Conservation (phyloP, 495 filamentous ascomycete species). For the Daldinia childiae region DNA sequence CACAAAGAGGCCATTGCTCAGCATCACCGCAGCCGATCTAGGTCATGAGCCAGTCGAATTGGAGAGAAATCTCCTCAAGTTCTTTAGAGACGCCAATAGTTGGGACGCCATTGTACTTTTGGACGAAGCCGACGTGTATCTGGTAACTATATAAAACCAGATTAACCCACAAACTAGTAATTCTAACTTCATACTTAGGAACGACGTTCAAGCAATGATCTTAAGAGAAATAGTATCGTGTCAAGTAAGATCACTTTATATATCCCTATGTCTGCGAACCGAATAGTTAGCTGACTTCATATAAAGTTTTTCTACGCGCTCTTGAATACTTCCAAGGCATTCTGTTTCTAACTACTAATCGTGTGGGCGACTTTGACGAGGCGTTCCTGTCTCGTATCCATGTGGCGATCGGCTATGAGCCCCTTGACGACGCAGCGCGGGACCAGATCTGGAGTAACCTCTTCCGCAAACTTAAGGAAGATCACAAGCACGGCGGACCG, state of each 20-base stretch:
- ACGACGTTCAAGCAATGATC: slow-evolving; percentile 15
- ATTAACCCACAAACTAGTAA: no score
- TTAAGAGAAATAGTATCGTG: slow-evolving; percentile 15
- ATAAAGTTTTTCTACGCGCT: slow-evolving; percentile 11
- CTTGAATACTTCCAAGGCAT: slow-evolving; percentile 26
- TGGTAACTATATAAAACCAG: not conserved
- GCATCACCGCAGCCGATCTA: slow-evolving; percentile 21
- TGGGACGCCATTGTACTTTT: slow-evolving; percentile 24
- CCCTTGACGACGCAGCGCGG: not conserved
- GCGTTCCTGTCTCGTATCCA: slow-evolving; percentile 23
- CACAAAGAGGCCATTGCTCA: slow-evolving; percentile 12
- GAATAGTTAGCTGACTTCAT: not conserved
- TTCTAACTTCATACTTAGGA: not conserved
- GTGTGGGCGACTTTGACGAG: slow-evolving; percentile 24
- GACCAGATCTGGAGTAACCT: slow-evolving; percentile 20
- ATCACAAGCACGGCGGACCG: slow-evolving; percentile 11
- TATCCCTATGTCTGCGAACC: not conserved
- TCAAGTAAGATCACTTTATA: not conserved
- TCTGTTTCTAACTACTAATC: slow-evolving; percentile 20
- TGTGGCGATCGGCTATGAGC: slow-evolving; percentile 16
- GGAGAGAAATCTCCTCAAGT: slow-evolving; percentile 11
- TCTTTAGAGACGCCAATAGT: slow-evolving; percentile 7
- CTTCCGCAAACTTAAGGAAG: slow-evolving; percentile 17
- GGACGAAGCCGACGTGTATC: slow-evolving; percentile 19
- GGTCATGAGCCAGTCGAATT: slow-evolving; percentile 4